Percentiles rank a stretch among this genome's conserved stretches.
phyloP scores from a whole-genome alignment of 768 basidiomycete species.

The Boletellus sp. region DNA sequence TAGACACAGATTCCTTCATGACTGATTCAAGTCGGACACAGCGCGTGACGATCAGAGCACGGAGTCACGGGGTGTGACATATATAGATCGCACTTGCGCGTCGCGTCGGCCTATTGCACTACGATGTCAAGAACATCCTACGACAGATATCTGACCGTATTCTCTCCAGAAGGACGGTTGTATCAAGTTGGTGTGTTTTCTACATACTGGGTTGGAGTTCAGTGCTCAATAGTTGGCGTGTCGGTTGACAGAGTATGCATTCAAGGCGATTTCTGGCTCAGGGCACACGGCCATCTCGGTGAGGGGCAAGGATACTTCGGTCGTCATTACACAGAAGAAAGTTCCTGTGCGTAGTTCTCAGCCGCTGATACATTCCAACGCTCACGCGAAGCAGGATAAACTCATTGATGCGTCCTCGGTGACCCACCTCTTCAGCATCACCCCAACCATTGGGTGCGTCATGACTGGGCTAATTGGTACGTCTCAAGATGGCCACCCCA shows the following conservation, averaged over 20 bases:
- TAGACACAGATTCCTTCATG: slow-evolving; percentile 80
- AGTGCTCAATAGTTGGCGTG: slow-evolving; percentile 5
- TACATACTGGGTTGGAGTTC: background rate
- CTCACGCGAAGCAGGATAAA: slow-evolving; percentile 68
- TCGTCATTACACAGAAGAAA: slow-evolving; percentile 98
- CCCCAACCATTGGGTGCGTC: slow-evolving; percentile 94
- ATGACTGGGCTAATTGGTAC: slow-evolving; percentile 95
- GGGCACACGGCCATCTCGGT: slow-evolving; percentile 93
- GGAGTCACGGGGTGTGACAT: slow-evolving; percentile 33
- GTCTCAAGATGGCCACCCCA: slow-evolving; percentile 14
- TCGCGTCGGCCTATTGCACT: slow-evolving; percentile 49
- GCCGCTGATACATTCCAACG: background rate
- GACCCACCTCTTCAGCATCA: slow-evolving; percentile 94
- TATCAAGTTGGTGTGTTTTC: slow-evolving; percentile 91
- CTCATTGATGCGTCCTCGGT: slow-evolving; percentile 91
- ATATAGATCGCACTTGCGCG: slow-evolving; percentile 45
- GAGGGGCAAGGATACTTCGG: slow-evolving; percentile 89
- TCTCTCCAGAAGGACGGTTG: slow-evolving; percentile 93
- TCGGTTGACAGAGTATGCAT: slow-evolving; percentile 80
- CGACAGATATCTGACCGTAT: slow-evolving; percentile 94
- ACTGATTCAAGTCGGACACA: background rate
- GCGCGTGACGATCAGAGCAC: slow-evolving; percentile 12
- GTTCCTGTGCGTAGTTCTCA: slow-evolving; percentile 68
- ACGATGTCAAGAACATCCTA: slow-evolving; percentile 95
- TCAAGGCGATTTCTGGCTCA: slow-evolving; percentile 98